These are phyloP conservation scores for Aspergillus ochraceoroseus DNA, from an alignment of 2,329 filamentous ascomycete species.

Conservation along the genomic window DNA sequence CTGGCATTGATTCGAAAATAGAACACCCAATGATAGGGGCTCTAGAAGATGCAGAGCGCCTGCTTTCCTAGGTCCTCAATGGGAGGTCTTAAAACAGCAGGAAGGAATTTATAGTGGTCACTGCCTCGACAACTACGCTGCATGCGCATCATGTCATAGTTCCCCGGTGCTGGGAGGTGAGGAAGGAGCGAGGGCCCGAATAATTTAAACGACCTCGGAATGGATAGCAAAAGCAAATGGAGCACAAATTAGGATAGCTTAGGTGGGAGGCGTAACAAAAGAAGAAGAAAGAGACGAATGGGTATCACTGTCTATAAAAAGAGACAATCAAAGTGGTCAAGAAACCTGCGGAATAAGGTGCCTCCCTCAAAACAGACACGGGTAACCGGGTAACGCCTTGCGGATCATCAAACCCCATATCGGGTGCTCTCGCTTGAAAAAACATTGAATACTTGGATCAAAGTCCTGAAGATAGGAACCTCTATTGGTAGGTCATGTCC, in stretches of 20 bases:
- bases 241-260: neutral
- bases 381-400: neutral
- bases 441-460: too few species aligned
- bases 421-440: too few species aligned
- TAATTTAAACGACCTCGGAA: neutral
- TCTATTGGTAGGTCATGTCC: constrained; percentile 35
- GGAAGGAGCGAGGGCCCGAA: constrained; percentile 1
- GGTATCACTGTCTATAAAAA: constrained; percentile 24
- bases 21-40: too few species aligned
- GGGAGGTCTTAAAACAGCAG: too few species aligned
- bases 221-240: neutral
- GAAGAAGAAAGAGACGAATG: constrained; percentile 12
- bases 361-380: neutral
- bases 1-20: too few species aligned
- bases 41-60: too few species aligned
- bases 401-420: too few species aligned
- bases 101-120: neutral
- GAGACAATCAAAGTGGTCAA: constrained; percentile 8
- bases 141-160: too few species aligned
- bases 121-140: neutral
- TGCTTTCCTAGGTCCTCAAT: too few species aligned
- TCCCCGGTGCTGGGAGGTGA: too few species aligned
- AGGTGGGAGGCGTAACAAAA: constrained; percentile 2
- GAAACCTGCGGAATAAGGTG: neutral
- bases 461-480: neutral